These are phyloP conservation scores for Daldinia grandis DNA, from an alignment of 495 filamentous ascomycete species.

Conservation along the genomic window DNA sequence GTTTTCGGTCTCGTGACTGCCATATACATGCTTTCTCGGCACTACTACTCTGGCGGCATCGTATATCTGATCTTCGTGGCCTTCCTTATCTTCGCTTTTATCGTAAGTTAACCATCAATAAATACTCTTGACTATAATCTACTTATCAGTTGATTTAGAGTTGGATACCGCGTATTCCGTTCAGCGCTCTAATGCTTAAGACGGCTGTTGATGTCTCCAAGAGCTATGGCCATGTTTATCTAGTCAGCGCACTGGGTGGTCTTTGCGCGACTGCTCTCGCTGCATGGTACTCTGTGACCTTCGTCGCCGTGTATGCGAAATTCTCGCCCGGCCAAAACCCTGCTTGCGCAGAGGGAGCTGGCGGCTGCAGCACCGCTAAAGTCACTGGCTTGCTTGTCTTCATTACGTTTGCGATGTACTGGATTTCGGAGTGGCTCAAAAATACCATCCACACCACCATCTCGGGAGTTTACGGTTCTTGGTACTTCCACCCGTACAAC, in stretches of 20 bases:
- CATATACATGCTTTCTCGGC: constrained; percentile 74
- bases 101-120: constrained; percentile 22
- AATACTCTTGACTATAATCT: not conserved
- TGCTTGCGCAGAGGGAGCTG: constrained; percentile 67
- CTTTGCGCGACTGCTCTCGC: constrained; percentile 76
- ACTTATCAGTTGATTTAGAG: constrained; percentile 57
- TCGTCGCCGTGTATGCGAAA: constrained; percentile 77
- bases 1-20: constrained; percentile 70
- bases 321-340: constrained; percentile 77
- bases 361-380: constrained; percentile 75
- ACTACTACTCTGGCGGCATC: constrained; percentile 83
- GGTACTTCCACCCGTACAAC: constrained; percentile 78
- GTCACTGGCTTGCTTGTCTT: constrained; percentile 87
- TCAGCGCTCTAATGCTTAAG: constrained; percentile 88
- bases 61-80: constrained; percentile 81
- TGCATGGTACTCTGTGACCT: constrained; percentile 68
- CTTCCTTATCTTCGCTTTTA: constrained; percentile 62
- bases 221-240: constrained; percentile 82
- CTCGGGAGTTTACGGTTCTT: constrained; percentile 87
- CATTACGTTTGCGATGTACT: constrained; percentile 88
- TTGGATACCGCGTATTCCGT: constrained; percentile 89
- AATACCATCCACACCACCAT: constrained; percentile 90
- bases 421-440: constrained; percentile 91
- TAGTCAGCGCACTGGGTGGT: constrained; percentile 83
- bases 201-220: constrained; percentile 87